Evolutionary conservation across 1,284 basidiomycete species (phyloP).

Genomic region (Tranzscheliella williamsii): DNA sequence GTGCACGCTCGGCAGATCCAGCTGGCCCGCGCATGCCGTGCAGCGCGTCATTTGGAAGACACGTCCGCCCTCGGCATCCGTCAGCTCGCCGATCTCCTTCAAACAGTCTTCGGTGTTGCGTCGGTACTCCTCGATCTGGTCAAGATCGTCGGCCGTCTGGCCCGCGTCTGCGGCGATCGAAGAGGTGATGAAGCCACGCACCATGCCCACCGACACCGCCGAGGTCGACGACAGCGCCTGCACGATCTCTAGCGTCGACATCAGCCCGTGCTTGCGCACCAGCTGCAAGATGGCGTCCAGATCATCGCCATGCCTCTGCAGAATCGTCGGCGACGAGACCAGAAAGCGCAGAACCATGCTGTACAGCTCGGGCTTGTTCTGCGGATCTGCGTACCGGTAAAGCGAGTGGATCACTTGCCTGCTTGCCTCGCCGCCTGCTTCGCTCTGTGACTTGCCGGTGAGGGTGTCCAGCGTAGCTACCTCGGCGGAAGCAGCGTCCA

Average conservation of each 20-base stretch:
- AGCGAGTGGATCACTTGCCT: constrained; percentile 72
- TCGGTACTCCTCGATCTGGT: constrained; percentile 82
- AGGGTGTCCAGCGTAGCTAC: constrained; percentile 3
- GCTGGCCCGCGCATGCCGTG: constrained; percentile 79
- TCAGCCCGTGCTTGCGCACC: constrained; percentile 77
- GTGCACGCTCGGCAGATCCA: constrained; percentile 89
- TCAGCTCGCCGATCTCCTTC: constrained; percentile 78
- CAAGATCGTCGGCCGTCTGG: constrained; percentile 80
- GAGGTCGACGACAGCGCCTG: constrained; percentile 72
- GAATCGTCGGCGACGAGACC: constrained; percentile 69
- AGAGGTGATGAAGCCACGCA: constrained; percentile 83
- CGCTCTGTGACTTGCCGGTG: too few relatives aligned
- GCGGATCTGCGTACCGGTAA: constrained; percentile 81
- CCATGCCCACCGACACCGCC: constrained; percentile 87
- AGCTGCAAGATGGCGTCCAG: constrained; percentile 70
- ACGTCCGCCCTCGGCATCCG: constrained; percentile 73
- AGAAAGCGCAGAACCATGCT: constrained; percentile 86
- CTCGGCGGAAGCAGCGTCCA: constrained; percentile 67
- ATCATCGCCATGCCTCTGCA: constrained; percentile 73
- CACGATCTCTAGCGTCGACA: constrained; percentile 84
- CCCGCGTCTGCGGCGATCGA: constrained; percentile 74
- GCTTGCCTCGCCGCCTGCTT: not conserved
- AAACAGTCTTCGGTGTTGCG: constrained; percentile 79
- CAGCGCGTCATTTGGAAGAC: constrained; percentile 94
- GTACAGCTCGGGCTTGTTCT: constrained; percentile 73